Evolutionary conservation across 768 basidiomycete species (phyloP).

Genomic region (Baorangia bicolor): DNA sequence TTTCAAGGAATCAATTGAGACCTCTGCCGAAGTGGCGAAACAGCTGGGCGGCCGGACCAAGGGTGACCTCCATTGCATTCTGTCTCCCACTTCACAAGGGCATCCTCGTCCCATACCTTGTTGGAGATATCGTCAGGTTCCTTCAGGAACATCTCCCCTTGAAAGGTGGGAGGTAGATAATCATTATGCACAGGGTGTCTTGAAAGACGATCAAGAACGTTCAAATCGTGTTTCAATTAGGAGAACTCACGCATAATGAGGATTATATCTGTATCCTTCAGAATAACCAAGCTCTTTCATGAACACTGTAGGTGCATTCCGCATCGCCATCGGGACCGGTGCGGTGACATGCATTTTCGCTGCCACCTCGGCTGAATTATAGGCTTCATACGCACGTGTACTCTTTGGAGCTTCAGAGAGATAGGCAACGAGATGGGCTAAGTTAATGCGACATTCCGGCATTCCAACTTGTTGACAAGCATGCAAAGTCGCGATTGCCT

Average conservation of each 20-base stretch:
- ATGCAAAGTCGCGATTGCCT: conserved; percentile 63
- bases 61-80: conserved; percentile 45
- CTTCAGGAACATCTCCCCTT: conserved; percentile 44
- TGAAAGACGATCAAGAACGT: conserved; percentile 3
- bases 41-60: conserved; percentile 45
- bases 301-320: conserved; percentile 74
- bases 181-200: conserved; percentile 68
- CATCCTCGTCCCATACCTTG: conserved; percentile 62
- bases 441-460: conserved; percentile 78
- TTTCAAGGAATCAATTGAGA: not conserved
- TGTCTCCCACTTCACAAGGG: conserved; percentile 54
- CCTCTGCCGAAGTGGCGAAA: not conserved
- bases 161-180: conserved; percentile 54
- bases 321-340: conserved; percentile 67
- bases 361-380: conserved; percentile 63
- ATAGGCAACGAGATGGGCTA: conserved; percentile 75
- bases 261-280: conserved; percentile 63
- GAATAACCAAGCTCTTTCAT: conserved; percentile 74
- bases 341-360: conserved; percentile 51
- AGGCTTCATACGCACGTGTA: conserved; percentile 76
- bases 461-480: conserved; percentile 74
- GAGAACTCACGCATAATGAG: conserved; percentile 47
- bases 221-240: not conserved
- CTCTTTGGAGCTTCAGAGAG: conserved; percentile 83
- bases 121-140: conserved; percentile 41